phyloP scores from a whole-genome alignment of 129 eudicot species.

The Gnaphalium uliginosum region DNA sequence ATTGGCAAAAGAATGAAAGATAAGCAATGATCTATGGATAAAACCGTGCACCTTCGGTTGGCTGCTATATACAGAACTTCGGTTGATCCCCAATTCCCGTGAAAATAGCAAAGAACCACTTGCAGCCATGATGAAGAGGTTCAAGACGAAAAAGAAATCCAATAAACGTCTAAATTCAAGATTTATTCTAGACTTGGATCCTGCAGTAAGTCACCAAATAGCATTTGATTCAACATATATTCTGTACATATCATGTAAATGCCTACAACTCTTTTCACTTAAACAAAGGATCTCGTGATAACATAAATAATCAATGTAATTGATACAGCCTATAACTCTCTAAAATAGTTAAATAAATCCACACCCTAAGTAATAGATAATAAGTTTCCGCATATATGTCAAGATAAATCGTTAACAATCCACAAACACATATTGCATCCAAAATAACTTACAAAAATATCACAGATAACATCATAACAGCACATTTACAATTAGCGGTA shows the following conservation, averaged over 20 bases:
- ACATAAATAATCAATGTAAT: neutral
- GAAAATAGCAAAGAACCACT: slow-evolving; percentile 53
- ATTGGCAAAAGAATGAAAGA: slow-evolving; percentile 14
- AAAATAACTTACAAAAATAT: neutral
- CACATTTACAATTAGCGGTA: neutral
- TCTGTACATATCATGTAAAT: neutral
- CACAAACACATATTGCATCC: slow-evolving; percentile 12
- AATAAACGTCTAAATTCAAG: slow-evolving; percentile 18
- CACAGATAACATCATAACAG: slow-evolving; percentile 12
- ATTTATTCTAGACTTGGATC: slow-evolving; percentile 19
- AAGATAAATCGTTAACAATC: slow-evolving; percentile 2
- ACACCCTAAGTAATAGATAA: slow-evolving; percentile 2
- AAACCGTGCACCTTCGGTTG: slow-evolving; percentile 48
- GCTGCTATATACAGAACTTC: slow-evolving; percentile 33
- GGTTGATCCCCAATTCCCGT: slow-evolving; percentile 42
- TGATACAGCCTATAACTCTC: neutral
- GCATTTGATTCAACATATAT: neutral
- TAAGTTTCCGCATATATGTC: neutral
- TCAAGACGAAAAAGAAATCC: slow-evolving; percentile 24
- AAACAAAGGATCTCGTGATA: neutral
- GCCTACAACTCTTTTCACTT: neutral
- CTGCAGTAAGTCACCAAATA: slow-evolving; percentile 24
- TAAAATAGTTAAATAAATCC: slow-evolving; percentile 21
- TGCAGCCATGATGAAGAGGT: slow-evolving; percentile 46
- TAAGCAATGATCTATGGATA: slow-evolving; percentile 16